phyloP scores from a whole-genome alignment of 305 asterid genomes.

The Plantago coronopus region DNA sequence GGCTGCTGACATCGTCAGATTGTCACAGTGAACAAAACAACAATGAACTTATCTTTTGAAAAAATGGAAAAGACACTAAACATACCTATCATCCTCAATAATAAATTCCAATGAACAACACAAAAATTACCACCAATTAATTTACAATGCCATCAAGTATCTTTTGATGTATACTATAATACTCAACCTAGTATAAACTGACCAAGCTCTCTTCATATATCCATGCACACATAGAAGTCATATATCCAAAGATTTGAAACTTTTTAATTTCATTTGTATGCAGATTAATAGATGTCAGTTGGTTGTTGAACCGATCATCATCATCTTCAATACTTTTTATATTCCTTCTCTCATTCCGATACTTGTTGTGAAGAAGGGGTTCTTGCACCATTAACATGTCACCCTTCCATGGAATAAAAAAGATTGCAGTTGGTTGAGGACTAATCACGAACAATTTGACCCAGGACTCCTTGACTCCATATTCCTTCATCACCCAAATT shows the following conservation, averaged over 20 bases:
- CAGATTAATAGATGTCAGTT: background rate
- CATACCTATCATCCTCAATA: too few species aligned
- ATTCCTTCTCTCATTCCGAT: too few species aligned
- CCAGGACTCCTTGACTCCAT: constrained; percentile 1
- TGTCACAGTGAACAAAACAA: constrained; percentile 15
- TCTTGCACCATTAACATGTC: background rate
- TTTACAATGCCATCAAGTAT: too few species aligned
- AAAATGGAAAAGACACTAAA: too few species aligned
- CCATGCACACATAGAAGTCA: background rate
- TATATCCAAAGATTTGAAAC: background rate
- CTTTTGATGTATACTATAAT: too few species aligned
- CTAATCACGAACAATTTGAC: background rate
- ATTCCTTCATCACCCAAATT: background rate
- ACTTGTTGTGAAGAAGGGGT: too few species aligned
- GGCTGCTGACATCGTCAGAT: constrained; percentile 40
- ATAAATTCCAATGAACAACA: too few species aligned
- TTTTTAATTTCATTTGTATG: background rate
- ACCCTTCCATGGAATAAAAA: background rate
- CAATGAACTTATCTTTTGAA: too few species aligned
- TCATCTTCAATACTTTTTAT: too few species aligned
- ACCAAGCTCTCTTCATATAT: background rate
- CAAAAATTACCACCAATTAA: too few species aligned
- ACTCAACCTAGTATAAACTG: background rate
- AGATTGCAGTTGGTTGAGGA: background rate
- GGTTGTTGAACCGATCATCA: background rate